Evolutionary conservation across 257 asterid species (phyloP).

Genomic region (Solanum acaule): DNA sequence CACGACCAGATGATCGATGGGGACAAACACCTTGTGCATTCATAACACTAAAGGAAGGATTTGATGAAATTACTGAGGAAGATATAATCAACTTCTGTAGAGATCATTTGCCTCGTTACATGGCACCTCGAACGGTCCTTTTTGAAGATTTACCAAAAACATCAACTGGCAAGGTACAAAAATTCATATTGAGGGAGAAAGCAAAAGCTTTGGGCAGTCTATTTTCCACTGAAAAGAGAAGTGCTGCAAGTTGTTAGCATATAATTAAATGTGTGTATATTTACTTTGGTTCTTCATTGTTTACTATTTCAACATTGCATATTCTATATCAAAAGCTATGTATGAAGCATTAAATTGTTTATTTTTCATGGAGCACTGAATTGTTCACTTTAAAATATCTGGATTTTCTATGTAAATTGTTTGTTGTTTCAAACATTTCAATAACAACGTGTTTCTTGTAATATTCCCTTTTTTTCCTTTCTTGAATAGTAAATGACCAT

Average conservation of each 20-base stretch:
- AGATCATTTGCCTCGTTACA: neutral
- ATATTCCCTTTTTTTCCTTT: neutral
- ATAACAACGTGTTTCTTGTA: neutral
- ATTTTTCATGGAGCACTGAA: no score
- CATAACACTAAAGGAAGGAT: constrained; percentile 16
- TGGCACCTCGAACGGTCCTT: neutral
- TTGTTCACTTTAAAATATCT: no score
- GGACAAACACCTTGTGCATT: constrained; percentile 29
- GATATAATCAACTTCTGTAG: constrained; percentile 3
- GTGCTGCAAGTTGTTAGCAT: neutral
- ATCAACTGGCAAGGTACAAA: constrained; percentile 25
- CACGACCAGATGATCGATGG: neutral
- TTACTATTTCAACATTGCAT: no score
- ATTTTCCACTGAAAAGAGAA: no score
- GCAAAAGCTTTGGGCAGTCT: constrained; percentile 25
- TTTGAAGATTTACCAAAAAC: neutral
- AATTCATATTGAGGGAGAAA: constrained; percentile 12
- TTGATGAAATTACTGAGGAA: neutral
- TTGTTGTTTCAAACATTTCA: neutral
- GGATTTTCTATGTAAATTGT: neutral
- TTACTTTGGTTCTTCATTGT: neutral
- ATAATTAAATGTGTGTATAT: neutral
- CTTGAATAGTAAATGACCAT: neutral
- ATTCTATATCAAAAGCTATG: neutral
- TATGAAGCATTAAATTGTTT: neutral